Conservation (phyloP, 2,329 filamentous ascomycete species). For the Penicillium concentricum region DNA sequence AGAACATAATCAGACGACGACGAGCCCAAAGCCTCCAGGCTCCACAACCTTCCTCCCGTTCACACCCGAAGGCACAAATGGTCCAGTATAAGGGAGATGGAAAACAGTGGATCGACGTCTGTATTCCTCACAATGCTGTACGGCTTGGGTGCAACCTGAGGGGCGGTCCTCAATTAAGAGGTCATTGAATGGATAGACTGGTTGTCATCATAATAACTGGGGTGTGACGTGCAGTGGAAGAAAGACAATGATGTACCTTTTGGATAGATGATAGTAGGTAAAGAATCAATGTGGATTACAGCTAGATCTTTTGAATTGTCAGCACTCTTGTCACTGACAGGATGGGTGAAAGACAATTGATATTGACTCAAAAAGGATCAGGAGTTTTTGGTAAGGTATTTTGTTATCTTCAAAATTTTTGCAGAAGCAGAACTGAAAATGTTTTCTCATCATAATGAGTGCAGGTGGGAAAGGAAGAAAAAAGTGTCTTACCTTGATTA, state of each 20-base stretch:
- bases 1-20: slow-evolving; percentile 24
- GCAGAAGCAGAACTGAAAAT: slow-evolving; percentile 65
- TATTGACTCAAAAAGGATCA: slow-evolving; percentile 36
- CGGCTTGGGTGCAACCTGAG: slow-evolving; percentile 30
- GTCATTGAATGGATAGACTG: slow-evolving; percentile 65
- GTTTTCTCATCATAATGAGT: slow-evolving; percentile 49
- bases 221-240: slow-evolving; percentile 10
- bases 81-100: slow-evolving; percentile 48
- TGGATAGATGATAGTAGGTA: not conserved
- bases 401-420: slow-evolving; percentile 57
- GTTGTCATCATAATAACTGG: slow-evolving; percentile 55
- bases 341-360: slow-evolving; percentile 12
- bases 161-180: slow-evolving; percentile 40
- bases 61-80: slow-evolving; percentile 22
- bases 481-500: slow-evolving; percentile 17
- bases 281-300: slow-evolving; percentile 5
- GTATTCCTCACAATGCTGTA: slow-evolving; percentile 17
- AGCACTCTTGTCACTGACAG: slow-evolving; percentile 14
- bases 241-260: slow-evolving; percentile 26
- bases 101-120: slow-evolving; percentile 25
- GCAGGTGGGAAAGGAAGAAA: not conserved
- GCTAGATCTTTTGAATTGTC: slow-evolving; percentile 18
- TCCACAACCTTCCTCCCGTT: slow-evolving; percentile 48
- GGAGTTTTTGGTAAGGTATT: slow-evolving; percentile 59
- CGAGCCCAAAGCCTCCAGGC: slow-evolving; percentile 24